These are phyloP conservation scores for Colletotrichum nymphaeae DNA, from an alignment of 2,329 filamentous ascomycete genomes.

Conservation along the genomic window DNA sequence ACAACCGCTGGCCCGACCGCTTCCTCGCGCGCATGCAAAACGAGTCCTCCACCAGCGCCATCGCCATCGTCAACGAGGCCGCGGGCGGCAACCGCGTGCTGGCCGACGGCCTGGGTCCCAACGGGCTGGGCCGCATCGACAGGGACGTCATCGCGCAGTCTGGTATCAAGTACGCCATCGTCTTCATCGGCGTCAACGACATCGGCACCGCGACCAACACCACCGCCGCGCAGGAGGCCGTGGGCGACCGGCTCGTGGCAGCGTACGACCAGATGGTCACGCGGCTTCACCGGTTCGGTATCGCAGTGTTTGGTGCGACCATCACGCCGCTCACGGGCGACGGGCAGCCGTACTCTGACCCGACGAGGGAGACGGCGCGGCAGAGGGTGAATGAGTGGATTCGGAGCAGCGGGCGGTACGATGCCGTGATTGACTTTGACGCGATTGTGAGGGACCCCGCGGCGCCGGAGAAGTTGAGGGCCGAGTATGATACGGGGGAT, in stretches of 20 bases:
- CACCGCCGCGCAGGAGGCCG: constrained; percentile 51
- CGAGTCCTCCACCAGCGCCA: constrained; percentile 47
- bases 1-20: constrained; percentile 60
- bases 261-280: constrained; percentile 68
- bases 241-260: constrained; percentile 61
- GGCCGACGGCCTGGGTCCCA: constrained; percentile 69
- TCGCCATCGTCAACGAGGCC: constrained; percentile 69
- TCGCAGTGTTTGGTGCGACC: constrained; percentile 69
- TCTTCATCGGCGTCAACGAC: constrained; percentile 75
- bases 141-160: constrained; percentile 69
- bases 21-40: constrained; percentile 58
- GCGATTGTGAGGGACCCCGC: constrained; percentile 60
- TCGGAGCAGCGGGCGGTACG: constrained; percentile 63
- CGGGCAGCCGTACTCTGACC: constrained; percentile 61
- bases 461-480: constrained; percentile 54
- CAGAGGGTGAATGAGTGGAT: constrained; percentile 70
- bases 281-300: constrained; percentile 61
- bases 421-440: constrained; percentile 73
- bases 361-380: constrained; percentile 64
- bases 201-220: constrained; percentile 64
- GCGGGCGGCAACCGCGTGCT: constrained; percentile 73
- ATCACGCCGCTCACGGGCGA: constrained; percentile 57
- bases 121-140: constrained; percentile 66
- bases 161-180: constrained; percentile 64
- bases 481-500: constrained; percentile 66